Evolutionary conservation across 805 yeast species (phyloP).

Genomic region (Lachancea sp.): DNA sequence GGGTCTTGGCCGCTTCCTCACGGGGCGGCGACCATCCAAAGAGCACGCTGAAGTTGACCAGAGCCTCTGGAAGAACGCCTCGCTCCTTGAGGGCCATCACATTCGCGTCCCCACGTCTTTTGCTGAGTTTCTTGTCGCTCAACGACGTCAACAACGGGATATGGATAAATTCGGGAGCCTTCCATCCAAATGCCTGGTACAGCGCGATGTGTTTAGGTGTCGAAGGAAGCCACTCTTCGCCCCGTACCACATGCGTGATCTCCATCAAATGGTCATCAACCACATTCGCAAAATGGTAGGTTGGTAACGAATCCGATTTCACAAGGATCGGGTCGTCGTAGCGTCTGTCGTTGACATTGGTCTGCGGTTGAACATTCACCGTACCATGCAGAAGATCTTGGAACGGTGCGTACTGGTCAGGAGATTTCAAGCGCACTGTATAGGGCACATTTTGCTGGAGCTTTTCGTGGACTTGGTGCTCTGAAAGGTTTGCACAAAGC

Average conservation of each 20-base stretch:
- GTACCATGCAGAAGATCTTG: conserved; percentile 73
- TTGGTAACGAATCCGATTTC: conserved; percentile 93
- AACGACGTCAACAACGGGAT: conserved; percentile 79
- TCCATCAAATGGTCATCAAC: conserved; percentile 91
- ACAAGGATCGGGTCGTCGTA: conserved; percentile 85
- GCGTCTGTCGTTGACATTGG: conserved; percentile 60
- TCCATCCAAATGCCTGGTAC: conserved; percentile 83
- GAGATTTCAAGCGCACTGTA: conserved; percentile 73
- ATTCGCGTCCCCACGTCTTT: conserved; percentile 77
- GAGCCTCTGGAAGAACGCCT: conserved; percentile 81
- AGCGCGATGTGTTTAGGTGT: conserved; percentile 91
- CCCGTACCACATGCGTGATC: conserved; percentile 90
- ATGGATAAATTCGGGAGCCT: conserved; percentile 75
- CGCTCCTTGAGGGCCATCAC: conserved; percentile 49
- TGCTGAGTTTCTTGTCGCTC: conserved; percentile 71
- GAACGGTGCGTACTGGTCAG: conserved; percentile 60
- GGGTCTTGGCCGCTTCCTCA: conserved; percentile 40
- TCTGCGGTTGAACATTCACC: conserved; percentile 72
- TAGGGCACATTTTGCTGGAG: conserved; percentile 34
- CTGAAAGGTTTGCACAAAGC: conserved; percentile 49
- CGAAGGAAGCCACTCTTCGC: conserved; percentile 96
- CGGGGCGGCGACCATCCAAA: conserved; percentile 93
- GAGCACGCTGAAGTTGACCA: conserved; percentile 78
- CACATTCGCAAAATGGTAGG: conserved; percentile 94
- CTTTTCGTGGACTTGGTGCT: conserved; percentile 36